A percentile compares a stretch with the other conserved stretches of the same genome.
Conservation (phyloP, 164 flowering plant genomes). For the Vitis cinerea region DNA sequence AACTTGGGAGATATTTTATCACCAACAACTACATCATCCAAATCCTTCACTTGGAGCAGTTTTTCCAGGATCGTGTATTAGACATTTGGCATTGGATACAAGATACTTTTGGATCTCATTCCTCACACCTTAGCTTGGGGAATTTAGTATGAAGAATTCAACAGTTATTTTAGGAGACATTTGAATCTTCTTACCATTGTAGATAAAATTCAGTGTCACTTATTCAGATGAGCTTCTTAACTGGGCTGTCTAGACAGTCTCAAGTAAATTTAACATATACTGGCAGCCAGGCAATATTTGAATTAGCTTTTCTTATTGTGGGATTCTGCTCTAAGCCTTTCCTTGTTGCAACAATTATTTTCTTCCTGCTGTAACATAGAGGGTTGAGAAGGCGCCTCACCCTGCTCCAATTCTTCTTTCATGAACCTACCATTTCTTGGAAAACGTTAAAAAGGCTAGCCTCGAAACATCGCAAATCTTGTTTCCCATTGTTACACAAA, state of each 20-base stretch:
- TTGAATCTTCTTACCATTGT: too few species aligned
- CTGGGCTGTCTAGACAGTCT: background rate
- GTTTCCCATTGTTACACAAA: background rate
- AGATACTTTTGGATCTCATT: too few species aligned
- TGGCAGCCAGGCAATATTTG: background rate
- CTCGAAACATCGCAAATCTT: background rate
- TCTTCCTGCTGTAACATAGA: background rate
- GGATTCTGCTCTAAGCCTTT: background rate
- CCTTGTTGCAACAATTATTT: background rate
- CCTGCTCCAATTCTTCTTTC: background rate
- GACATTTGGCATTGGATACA: too few species aligned
- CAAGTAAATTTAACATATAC: background rate
- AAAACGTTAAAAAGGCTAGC: background rate
- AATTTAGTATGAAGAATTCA: too few species aligned
- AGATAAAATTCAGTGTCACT: too few species aligned
- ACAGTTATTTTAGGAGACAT: too few species aligned
- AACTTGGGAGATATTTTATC: too few species aligned
- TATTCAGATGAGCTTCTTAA: background rate
- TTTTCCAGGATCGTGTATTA: too few species aligned
- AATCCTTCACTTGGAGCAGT: too few species aligned
- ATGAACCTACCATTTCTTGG: background rate
- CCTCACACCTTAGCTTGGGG: too few species aligned
- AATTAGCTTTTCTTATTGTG: background rate
- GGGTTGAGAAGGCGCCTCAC: background rate
- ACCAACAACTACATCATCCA: too few species aligned